phyloP scores from a whole-genome alignment of 2,329 filamentous ascomycete species.

The Trichoderma sp. region DNA sequence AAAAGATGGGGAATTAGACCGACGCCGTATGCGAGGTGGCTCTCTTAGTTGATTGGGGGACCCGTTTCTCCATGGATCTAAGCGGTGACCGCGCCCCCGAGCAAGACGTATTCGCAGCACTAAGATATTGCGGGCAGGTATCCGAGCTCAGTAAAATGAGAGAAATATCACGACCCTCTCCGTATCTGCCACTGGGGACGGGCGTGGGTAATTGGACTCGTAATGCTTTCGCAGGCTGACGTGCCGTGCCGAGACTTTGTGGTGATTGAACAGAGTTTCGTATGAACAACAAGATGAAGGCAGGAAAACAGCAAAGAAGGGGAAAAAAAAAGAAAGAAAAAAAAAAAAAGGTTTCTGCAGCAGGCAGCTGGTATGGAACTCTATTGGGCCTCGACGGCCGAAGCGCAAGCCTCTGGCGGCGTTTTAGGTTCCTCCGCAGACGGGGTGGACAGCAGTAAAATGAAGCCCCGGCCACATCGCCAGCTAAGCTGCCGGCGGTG shows the following conservation, averaged over 20 bases:
- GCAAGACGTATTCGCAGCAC: background rate
- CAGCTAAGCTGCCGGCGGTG: background rate
- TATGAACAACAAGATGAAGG: background rate
- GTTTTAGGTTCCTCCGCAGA: slow-evolving; percentile 7
- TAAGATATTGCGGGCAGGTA: slow-evolving; percentile 21
- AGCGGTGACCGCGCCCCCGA: slow-evolving; percentile 18
- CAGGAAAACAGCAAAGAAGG: background rate
- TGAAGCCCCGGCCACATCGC: background rate
- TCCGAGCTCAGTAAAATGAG: slow-evolving; percentile 19
- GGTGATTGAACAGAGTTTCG: background rate
- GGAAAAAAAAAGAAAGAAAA: too few relatives aligned
- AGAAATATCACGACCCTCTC: slow-evolving; percentile 15
- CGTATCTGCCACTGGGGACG: background rate
- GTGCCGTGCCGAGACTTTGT: background rate
- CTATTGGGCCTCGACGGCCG: background rate
- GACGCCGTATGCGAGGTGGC: background rate
- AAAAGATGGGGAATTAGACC: slow-evolving; percentile 7
- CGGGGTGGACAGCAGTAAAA: background rate
- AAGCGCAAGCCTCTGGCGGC: slow-evolving; percentile 3
- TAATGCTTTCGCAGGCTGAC: background rate
- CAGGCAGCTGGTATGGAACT: background rate
- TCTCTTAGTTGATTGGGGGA: background rate
- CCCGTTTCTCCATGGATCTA: slow-evolving; percentile 7
- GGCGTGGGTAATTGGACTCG: background rate
- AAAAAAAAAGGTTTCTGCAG: background rate